phyloP scores from a whole-genome alignment of 2,329 filamentous ascomycete genomes.

The Neurospora sp. region DNA sequence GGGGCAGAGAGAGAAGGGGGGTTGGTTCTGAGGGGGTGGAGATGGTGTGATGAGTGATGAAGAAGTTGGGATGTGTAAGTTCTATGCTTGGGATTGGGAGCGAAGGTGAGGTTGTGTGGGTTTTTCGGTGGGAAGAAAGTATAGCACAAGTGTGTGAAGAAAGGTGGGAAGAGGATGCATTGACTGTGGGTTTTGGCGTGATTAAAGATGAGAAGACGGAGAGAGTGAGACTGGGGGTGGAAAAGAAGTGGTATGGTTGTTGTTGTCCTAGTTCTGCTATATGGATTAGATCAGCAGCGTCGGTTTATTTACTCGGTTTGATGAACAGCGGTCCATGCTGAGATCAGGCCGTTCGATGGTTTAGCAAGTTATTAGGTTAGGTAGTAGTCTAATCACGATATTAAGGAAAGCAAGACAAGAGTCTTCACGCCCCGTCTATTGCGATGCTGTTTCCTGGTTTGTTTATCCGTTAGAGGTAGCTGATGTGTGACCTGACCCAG shows the following conservation, averaged over 20 bases:
- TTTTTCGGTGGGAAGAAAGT: background rate
- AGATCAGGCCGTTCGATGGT: background rate
- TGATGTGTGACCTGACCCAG: background rate
- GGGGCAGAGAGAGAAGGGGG: background rate
- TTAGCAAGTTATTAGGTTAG: background rate
- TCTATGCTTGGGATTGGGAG: background rate
- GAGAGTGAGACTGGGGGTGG: background rate
- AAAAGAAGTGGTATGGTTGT: background rate
- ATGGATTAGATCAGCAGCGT: background rate
- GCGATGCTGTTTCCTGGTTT: too few relatives aligned
- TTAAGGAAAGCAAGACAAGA: too few relatives aligned
- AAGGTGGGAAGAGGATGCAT: background rate
- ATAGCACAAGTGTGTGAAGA: background rate
- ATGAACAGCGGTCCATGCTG: background rate
- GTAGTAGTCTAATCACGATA: background rate
- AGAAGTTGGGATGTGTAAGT: background rate
- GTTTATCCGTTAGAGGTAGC: too few relatives aligned
- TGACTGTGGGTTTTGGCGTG: background rate
- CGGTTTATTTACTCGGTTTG: background rate
- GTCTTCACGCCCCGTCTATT: too few relatives aligned
- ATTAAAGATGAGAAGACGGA: background rate
- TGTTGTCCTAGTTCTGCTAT: background rate
- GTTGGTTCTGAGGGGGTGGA: background rate
- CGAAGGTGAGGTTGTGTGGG: background rate
- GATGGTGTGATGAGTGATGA: background rate